Percentiles rank a stretch among this genome's conserved stretches.
Evolutionary conservation across 306 rosid species (phyloP).

Genomic region (Corylus heterophylla): DNA sequence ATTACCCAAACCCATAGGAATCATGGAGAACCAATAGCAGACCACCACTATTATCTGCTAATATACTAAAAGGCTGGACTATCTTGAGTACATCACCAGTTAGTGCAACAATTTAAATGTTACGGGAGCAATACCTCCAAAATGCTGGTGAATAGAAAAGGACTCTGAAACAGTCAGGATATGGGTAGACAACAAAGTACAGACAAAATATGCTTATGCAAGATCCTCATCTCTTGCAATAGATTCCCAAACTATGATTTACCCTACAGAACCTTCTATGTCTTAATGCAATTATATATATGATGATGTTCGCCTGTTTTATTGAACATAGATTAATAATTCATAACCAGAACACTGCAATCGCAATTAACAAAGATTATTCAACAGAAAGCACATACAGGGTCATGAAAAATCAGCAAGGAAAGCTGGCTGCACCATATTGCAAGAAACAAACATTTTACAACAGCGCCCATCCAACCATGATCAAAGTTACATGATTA

Average conservation of each 20-base stretch:
- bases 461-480: not conserved
- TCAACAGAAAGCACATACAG: no score
- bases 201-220: not conserved
- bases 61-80: not conserved
- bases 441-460: not conserved
- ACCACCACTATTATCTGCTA: not conserved
- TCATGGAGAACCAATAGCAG: not conserved
- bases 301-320: not conserved
- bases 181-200: not conserved
- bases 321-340: not conserved
- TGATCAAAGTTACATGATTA: not conserved
- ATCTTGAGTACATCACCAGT: not conserved
- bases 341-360: conserved; percentile 1
- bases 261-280: not conserved
- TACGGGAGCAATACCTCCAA: not conserved
- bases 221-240: not conserved
- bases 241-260: not conserved
- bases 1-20: not conserved
- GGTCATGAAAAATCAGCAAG: not conserved
- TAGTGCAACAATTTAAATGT: not conserved
- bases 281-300: not conserved
- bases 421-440: not conserved
- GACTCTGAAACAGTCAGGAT: not conserved
- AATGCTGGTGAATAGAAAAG: not conserved
- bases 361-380: no score